Conservation (phyloP, 2,329 filamentous ascomycete species). For the Helminthosporium solani region DNA sequence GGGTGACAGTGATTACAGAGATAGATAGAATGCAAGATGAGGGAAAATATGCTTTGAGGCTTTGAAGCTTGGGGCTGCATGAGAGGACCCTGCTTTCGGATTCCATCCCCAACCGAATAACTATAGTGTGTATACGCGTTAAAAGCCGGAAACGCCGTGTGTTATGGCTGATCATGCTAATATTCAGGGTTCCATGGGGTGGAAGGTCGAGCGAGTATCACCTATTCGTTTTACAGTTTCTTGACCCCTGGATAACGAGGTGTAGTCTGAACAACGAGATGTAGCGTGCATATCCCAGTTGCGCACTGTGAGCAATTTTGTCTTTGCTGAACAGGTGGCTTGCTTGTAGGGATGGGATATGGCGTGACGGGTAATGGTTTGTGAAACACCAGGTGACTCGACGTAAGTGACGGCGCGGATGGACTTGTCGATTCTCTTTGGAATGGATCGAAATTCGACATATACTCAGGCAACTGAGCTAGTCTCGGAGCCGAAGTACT, state of each 20-base stretch:
- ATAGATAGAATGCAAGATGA: too few relatives aligned
- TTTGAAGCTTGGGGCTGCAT: too few relatives aligned
- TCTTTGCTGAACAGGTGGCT: neutral
- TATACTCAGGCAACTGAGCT: slow-evolving; percentile 15
- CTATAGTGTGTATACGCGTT: too few relatives aligned
- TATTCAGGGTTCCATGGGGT: too few relatives aligned
- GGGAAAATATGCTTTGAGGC: too few relatives aligned
- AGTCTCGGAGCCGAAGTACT: slow-evolving; percentile 16
- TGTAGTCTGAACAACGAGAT: neutral
- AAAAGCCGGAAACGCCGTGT: too few relatives aligned
- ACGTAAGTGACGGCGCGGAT: slow-evolving; percentile 3
- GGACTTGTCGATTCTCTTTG: neutral
- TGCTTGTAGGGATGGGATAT: slow-evolving; percentile 18
- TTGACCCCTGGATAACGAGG: neutral
- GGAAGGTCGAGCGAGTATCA: too few relatives aligned
- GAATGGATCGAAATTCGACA: slow-evolving; percentile 8
- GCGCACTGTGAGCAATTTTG: neutral
- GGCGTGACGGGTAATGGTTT: slow-evolving; percentile 38
- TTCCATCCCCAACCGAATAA: too few relatives aligned
- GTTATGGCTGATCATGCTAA: too few relatives aligned
- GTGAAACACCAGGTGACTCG: slow-evolving; percentile 14
- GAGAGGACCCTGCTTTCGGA: too few relatives aligned
- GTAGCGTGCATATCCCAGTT: neutral
- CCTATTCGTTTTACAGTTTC: too few relatives aligned
- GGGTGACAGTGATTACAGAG: too few relatives aligned